Evolutionary conservation across 495 filamentous ascomycete species (phyloP).

Genomic region (Parathielavia appendiculata): DNA sequence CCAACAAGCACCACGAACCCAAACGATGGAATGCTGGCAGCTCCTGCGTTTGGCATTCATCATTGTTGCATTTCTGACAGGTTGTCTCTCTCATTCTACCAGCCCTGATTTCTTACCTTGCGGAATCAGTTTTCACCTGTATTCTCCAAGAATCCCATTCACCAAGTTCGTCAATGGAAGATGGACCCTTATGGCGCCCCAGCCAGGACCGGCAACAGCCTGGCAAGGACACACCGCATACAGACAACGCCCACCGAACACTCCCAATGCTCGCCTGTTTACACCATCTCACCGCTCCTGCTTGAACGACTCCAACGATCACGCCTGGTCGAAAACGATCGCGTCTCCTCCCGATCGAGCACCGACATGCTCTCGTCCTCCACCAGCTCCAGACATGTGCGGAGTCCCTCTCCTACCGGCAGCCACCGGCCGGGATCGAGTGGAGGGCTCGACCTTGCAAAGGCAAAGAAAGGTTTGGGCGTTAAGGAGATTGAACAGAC

Average conservation of each 20-base stretch:
- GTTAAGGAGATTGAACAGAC: slow-evolving; percentile 47
- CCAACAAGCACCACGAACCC: slow-evolving; percentile 7
- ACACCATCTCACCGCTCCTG: slow-evolving; percentile 41
- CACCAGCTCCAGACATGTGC: slow-evolving; percentile 21
- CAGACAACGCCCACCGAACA: slow-evolving; percentile 18
- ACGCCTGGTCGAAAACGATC: slow-evolving; percentile 44
- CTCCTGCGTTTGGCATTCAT: background rate
- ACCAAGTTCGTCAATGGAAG: slow-evolving; percentile 19
- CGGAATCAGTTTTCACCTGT: background rate
- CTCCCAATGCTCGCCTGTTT: slow-evolving; percentile 23
- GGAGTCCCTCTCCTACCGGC: slow-evolving; percentile 33
- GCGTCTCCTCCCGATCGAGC: slow-evolving; percentile 34
- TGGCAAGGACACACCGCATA: background rate
- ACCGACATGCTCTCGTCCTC: slow-evolving; percentile 33
- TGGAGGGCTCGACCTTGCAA: slow-evolving; percentile 30
- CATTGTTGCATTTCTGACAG: background rate
- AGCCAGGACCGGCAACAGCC: background rate
- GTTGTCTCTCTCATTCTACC: background rate
- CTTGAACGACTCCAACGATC: slow-evolving; percentile 49
- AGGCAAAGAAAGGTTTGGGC: slow-evolving; percentile 40
- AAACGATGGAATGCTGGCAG: background rate
- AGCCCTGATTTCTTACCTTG: background rate
- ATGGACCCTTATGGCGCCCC: slow-evolving; percentile 24
- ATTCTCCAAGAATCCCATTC: background rate
- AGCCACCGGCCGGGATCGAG: slow-evolving; percentile 35